phyloP scores from a whole-genome alignment of 2,329 filamentous ascomycete genomes.

The Didymella sp. region DNA sequence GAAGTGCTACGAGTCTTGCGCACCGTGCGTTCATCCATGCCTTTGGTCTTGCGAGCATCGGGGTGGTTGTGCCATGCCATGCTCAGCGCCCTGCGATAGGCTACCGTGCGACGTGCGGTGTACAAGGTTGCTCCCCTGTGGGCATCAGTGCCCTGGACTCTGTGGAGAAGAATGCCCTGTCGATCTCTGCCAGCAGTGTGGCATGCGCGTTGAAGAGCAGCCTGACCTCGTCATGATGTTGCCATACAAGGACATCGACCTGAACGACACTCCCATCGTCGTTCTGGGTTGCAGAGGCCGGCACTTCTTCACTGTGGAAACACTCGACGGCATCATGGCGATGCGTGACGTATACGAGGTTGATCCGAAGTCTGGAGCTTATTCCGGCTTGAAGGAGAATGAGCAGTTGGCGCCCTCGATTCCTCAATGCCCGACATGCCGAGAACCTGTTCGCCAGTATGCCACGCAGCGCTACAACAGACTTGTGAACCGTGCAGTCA shows the following conservation, averaged over 20 bases:
- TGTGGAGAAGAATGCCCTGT: conserved; percentile 41
- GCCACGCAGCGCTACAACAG: conserved; percentile 49
- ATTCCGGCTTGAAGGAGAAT: conserved; percentile 37
- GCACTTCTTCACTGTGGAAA: conserved; percentile 44
- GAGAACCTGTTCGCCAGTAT: conserved; percentile 42
- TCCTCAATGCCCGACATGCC: conserved; percentile 46
- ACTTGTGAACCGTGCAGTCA: conserved; percentile 47
- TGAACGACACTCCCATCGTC: conserved; percentile 39
- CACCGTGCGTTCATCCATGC: conserved; percentile 45
- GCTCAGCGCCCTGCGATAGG: conserved; percentile 42
- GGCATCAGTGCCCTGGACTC: conserved; percentile 43
- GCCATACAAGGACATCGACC: conserved; percentile 36
- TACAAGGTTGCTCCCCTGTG: conserved; percentile 33
- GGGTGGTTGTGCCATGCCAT: conserved; percentile 45
- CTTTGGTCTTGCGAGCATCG: conserved; percentile 46
- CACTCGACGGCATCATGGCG: conserved; percentile 38
- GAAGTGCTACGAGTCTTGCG: conserved; percentile 43
- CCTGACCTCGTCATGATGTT: conserved; percentile 39
- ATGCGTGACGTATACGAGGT: conserved; percentile 36
- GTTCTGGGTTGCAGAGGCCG: conserved; percentile 33
- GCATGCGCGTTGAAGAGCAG: conserved; percentile 21
- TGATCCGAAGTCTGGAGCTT: conserved; percentile 23
- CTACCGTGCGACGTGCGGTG: conserved; percentile 44
- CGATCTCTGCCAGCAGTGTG: conserved; percentile 35
- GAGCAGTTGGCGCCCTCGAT: conserved; percentile 30